These are phyloP conservation scores for Lentinus brumalis DNA, from an alignment of 768 basidiomycete species.

Conservation along the genomic window DNA sequence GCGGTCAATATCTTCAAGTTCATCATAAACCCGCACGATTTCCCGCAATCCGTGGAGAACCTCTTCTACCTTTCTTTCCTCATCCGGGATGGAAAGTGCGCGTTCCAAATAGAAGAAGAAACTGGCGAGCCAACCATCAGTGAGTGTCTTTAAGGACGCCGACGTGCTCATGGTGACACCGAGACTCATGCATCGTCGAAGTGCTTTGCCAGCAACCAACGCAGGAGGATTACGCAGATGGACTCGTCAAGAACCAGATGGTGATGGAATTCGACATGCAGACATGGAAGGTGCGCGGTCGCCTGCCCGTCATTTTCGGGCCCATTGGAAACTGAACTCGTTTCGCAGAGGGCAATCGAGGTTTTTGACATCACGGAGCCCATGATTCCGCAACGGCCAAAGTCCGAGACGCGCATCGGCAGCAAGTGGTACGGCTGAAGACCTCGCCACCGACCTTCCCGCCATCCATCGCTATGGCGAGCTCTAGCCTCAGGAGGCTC, in stretches of 20 bases:
- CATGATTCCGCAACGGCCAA: conserved; percentile 72
- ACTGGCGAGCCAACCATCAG: conserved; percentile 73
- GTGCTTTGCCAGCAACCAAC: conserved; percentile 66
- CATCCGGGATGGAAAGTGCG: conserved; percentile 81
- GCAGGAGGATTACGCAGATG: conserved; percentile 61
- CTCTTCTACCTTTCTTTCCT: conserved; percentile 94
- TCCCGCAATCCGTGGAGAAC: conserved; percentile 95
- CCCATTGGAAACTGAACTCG: background rate
- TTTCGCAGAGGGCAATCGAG: conserved; percentile 76
- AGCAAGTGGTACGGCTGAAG: conserved; percentile 73
- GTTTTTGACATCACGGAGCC: conserved; percentile 79
- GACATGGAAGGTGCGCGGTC: conserved; percentile 73
- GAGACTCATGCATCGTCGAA: conserved; percentile 27
- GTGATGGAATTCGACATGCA: conserved; percentile 92
- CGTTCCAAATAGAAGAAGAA: conserved; percentile 64
- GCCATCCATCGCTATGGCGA: background rate
- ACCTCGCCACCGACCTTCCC: background rate
- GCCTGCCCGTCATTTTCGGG: background rate
- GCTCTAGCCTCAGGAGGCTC: no score
- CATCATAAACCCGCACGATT: conserved; percentile 87
- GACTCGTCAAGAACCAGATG: conserved; percentile 77
- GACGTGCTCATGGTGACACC: background rate
- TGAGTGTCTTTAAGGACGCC: conserved; percentile 37
- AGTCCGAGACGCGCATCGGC: conserved; percentile 56
- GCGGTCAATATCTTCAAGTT: conserved; percentile 81